Base-by-base conservation (phyloP, 495 filamentous ascomycete genomes). In the Penicillium simplicissimum region DNA sequence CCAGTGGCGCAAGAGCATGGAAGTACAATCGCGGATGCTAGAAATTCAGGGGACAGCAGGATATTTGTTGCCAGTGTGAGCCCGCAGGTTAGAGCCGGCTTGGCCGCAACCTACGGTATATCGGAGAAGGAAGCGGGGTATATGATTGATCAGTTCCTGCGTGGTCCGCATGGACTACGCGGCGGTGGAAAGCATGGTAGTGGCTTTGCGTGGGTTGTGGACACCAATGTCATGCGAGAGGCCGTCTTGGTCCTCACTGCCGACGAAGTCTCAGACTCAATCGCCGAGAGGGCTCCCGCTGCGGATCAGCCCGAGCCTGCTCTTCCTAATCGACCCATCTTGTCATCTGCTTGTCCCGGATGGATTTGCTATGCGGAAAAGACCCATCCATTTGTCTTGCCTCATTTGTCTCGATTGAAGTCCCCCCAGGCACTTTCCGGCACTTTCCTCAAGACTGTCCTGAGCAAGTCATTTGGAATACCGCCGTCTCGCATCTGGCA, bases 281-380 rank as follows among this genome's bases (percentile, higher is more conserved):
- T 76, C 54, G 63, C 62, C 36, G 57, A 57, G 3, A 58, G 57
- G 8, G 71, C 70, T 45, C 64, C 69, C 21, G 37, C 65, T 42
- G 57, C 67, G 35, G 43, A 58, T 10, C 52, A 60, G 28, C 48
- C 55, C 9, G 63, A 67, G 19, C 40, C 42, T 33, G 63, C 73
- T 31, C 68, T 72, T 40, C 83, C 86, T 1, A 84, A 85, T 51
- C 85, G 83, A 42, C 96, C 93, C 0, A 88, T 97, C 56, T 77
- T 98, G 14, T 90, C 94, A 10, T 94, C 92, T 10, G 91, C 92
- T 11, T 98, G 95, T 71, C 95, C 95, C 0, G 95, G 95, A 33
- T 98, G 96, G 92, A 94, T 98, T 35, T 98, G 95, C 76, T 98
- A 98, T 72, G 93, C 94, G 51, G 95, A 98, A 67, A 97, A 98